Evolutionary conservation across 1,139 yeast genomes (phyloP).

Genomic region (Blastobotrys illinoisensis): DNA sequence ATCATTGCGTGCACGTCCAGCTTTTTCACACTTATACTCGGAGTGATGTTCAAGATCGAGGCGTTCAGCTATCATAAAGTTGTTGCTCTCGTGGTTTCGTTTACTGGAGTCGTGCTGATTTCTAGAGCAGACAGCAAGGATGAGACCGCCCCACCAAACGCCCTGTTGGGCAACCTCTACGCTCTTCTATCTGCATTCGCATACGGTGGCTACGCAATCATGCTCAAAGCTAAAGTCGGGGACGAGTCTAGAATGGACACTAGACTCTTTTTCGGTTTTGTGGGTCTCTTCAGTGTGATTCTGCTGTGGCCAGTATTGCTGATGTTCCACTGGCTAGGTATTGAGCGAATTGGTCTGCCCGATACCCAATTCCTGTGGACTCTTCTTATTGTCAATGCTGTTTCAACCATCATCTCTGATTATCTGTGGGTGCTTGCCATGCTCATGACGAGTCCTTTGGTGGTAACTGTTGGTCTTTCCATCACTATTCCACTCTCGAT

Average conservation of each 20-base stretch:
- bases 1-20: conserved; percentile 87
- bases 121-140: conserved; percentile 47
- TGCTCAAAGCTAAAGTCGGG: conserved; percentile 66
- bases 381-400: conserved; percentile 59
- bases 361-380: conserved; percentile 45
- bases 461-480: conserved; percentile 91
- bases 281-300: conserved; percentile 73
- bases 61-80: conserved; percentile 58
- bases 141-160: conserved; percentile 35
- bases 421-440: conserved; percentile 96
- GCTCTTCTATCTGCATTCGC: conserved; percentile 81
- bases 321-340: conserved; percentile 52
- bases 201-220: conserved; percentile 87
- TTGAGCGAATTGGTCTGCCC: conserved; percentile 73
- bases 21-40: conserved; percentile 84
- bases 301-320: conserved; percentile 81
- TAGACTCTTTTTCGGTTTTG: conserved; percentile 88
- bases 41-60: conserved; percentile 68
- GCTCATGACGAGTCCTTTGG: conserved; percentile 84
- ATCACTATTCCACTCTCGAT: conserved; percentile 92
- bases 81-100: conserved; percentile 62
- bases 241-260: conserved; percentile 75
- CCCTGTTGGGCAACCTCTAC: conserved; percentile 67
- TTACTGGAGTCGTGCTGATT: conserved; percentile 73
- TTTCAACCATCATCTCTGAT: conserved; percentile 79